phyloP scores from a whole-genome alignment of 148 eudicot species.

The Persicaria maculosa region DNA sequence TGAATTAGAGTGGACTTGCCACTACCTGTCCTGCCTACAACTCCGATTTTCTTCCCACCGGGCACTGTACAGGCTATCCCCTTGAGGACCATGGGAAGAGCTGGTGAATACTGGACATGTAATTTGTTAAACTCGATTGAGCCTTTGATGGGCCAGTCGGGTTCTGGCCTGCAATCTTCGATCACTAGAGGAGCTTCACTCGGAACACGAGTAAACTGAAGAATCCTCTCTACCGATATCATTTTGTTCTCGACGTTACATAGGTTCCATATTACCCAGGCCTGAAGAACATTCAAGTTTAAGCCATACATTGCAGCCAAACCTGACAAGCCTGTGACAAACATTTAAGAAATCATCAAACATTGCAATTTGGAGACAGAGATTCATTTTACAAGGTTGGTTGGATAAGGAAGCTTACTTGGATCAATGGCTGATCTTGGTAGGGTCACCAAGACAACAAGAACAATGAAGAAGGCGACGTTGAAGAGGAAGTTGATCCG shows the following conservation, averaged over 20 bases:
- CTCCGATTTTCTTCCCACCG: constrained; percentile 59
- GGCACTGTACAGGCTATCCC: constrained; percentile 71
- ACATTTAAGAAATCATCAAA: not conserved
- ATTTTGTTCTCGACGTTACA: constrained; percentile 95
- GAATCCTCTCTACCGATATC: constrained; percentile 89
- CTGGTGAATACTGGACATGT: constrained; percentile 60
- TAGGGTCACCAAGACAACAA: constrained; percentile 66
- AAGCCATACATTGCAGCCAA: constrained; percentile 85
- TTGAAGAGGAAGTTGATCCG: constrained; percentile 81
- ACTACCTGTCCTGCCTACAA: constrained; percentile 91
- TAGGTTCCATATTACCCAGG: constrained; percentile 97
- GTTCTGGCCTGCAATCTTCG: constrained; percentile 46
- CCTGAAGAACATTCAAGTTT: constrained; percentile 71
- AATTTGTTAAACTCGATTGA: constrained; percentile 47
- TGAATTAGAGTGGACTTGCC: constrained; percentile 93
- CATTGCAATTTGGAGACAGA: not conserved
- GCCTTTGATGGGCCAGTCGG: constrained; percentile 75
- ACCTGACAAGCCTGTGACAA: constrained; percentile 66
- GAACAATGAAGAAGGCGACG: constrained; percentile 69
- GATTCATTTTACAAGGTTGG: not conserved
- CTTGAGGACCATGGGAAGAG: constrained; percentile 67
- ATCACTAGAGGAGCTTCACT: constrained; percentile 70
- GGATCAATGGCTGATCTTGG: constrained; percentile 79
- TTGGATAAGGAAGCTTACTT: constrained; percentile 38
- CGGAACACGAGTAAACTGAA: constrained; percentile 50